phyloP scores from a whole-genome alignment of 148 eudicot genomes.

The Cornus kousa region DNA sequence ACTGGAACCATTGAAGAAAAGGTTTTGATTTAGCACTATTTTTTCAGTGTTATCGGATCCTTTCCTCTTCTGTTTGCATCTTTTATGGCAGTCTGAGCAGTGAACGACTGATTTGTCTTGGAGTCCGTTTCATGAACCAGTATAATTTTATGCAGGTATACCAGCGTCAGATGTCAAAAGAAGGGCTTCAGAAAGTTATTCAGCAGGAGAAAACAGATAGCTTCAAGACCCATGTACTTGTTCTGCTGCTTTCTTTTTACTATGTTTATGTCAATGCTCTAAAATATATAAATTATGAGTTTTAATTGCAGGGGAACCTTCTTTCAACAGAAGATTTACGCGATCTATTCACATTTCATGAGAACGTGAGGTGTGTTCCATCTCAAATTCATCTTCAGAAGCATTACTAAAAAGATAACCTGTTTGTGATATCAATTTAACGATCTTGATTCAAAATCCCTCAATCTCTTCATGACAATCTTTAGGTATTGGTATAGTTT shows the following conservation, averaged over 20 bases:
- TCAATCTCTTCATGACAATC: too few species aligned
- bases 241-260: constrained; percentile 9
- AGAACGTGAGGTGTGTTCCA: constrained; percentile 44
- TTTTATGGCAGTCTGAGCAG: background rate
- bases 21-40: constrained; percentile 39
- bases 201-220: constrained; percentile 70
- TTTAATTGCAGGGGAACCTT: constrained; percentile 63
- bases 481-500: too few species aligned
- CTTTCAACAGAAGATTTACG: constrained; percentile 91
- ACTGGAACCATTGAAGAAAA: constrained; percentile 99
- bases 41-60: constrained; percentile 11
- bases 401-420: too few species aligned
- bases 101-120: background rate
- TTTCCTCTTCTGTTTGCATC: background rate
- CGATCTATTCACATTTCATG: constrained; percentile 82
- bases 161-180: constrained; percentile 99
- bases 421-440: too few species aligned
- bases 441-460: too few species aligned
- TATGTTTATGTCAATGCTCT: background rate
- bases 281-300: constrained; percentile 8
- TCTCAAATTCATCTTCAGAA: constrained; percentile 1
- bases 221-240: constrained; percentile 43
- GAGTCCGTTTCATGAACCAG: background rate
- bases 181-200: constrained; percentile 97
- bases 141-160: constrained; percentile 59